phyloP scores from a whole-genome alignment of 768 basidiomycete species.

The Megacollybia marginata region DNA sequence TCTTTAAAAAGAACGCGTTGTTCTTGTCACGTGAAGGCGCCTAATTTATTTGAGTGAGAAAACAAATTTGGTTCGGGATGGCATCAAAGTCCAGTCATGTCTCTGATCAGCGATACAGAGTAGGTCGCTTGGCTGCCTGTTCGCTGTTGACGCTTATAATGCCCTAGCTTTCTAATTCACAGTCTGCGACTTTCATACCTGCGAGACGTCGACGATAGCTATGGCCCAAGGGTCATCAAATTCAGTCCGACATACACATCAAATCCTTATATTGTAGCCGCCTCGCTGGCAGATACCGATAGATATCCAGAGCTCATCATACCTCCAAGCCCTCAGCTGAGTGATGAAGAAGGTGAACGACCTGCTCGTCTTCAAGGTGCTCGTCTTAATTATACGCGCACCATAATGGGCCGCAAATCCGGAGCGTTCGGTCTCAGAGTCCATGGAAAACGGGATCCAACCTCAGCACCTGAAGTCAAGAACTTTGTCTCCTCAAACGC shows the following conservation, averaged over 20 bases:
- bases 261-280: constrained; percentile 78
- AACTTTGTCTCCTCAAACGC: constrained; percentile 26
- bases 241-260: constrained; percentile 69
- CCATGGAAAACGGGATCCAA: constrained; percentile 50
- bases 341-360: constrained; percentile 58
- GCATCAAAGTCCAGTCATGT: constrained; percentile 28
- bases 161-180: constrained; percentile 64
- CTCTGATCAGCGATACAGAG: constrained; percentile 55
- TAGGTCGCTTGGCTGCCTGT: neutral
- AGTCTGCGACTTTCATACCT: constrained; percentile 79
- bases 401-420: constrained; percentile 73
- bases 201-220: constrained; percentile 83
- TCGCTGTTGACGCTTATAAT: too few relatives aligned
- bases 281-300: constrained; percentile 70
- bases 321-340: constrained; percentile 60
- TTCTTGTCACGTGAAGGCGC: too few relatives aligned
- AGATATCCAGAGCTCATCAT: constrained; percentile 80
- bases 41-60: too few relatives aligned
- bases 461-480: constrained; percentile 31
- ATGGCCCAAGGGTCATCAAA: constrained; percentile 74
- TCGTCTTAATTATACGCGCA: constrained; percentile 77
- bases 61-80: too few relatives aligned
- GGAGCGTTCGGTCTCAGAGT: constrained; percentile 77
- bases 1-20: too few relatives aligned
- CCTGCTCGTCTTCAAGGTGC: constrained; percentile 41